These are phyloP conservation scores for Jatropha podagrica DNA, from an alignment of 441 rosid genomes.

Conservation along the genomic window DNA sequence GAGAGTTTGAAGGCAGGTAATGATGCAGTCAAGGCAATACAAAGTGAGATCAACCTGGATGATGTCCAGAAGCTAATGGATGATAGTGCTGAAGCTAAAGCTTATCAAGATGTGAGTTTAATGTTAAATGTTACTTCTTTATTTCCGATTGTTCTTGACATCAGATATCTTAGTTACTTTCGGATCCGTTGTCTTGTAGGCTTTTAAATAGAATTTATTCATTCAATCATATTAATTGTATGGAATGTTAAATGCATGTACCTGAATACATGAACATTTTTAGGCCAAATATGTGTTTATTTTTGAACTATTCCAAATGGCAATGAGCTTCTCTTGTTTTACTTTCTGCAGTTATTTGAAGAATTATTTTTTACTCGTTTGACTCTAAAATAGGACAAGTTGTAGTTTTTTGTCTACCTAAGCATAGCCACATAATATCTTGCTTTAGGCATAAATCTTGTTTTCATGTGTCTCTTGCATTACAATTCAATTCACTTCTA, in stretches of 20 bases:
- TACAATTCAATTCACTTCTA: no score
- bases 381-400: not conserved
- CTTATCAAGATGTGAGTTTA: slow-evolving; percentile 90
- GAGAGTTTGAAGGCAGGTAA: slow-evolving; percentile 86
- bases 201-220: no score
- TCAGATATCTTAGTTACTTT: not conserved
- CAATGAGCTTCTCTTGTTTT: not conserved
- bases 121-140: not conserved
- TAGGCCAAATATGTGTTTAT: no score
- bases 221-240: no score
- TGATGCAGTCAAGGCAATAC: slow-evolving; percentile 78
- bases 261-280: no score
- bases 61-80: slow-evolving; percentile 96
- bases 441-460: not conserved
- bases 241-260: no score
- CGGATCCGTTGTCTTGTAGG: not conserved
- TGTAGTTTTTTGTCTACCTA: not conserved
- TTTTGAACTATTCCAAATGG: not conserved
- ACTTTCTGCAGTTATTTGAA: not conserved
- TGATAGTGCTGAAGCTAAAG: slow-evolving; percentile 88
- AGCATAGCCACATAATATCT: not conserved
- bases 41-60: slow-evolving; percentile 78
- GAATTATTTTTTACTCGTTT: no score
- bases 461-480: not conserved
- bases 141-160: not conserved